phyloP scores from a whole-genome alignment of 768 basidiomycete species.

The Leccinellum luteum region DNA sequence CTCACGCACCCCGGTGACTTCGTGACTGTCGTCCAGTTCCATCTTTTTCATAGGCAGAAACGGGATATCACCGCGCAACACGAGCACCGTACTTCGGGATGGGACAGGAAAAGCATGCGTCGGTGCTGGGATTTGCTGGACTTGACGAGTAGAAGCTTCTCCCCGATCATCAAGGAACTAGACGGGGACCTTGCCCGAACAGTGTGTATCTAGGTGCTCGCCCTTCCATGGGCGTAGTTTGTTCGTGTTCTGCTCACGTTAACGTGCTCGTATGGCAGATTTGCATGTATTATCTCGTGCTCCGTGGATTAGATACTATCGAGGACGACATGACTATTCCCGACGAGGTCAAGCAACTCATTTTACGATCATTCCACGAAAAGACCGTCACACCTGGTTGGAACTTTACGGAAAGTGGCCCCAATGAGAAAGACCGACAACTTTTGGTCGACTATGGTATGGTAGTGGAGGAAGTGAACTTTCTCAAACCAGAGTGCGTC shows the following conservation, averaged over 20 bases:
- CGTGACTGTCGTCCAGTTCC: constrained; percentile 78
- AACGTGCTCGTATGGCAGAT: constrained; percentile 84
- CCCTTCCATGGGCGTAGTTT: neutral
- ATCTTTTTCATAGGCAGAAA: constrained; percentile 74
- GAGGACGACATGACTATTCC: constrained; percentile 98
- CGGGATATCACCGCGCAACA: constrained; percentile 75
- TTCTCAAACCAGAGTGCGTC: constrained; percentile 57
- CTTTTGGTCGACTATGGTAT: constrained; percentile 81
- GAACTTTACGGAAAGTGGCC: constrained; percentile 79
- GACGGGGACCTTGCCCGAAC: constrained; percentile 92
- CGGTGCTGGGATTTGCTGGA: constrained; percentile 90
- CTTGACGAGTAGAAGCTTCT: constrained; percentile 83
- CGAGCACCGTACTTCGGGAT: constrained; percentile 79
- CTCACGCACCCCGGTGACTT: constrained; percentile 84
- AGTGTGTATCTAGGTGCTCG: constrained; percentile 47
- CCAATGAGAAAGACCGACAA: constrained; percentile 84
- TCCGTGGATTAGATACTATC: constrained; percentile 91
- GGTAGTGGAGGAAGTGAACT: constrained; percentile 77
- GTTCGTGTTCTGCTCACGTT: neutral
- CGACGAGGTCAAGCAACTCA: constrained; percentile 79
- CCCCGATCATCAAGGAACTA: constrained; percentile 91
- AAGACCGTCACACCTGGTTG: constrained; percentile 81
- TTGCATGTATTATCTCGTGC: constrained; percentile 91
- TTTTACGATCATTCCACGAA: constrained; percentile 80
- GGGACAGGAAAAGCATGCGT: constrained; percentile 83